Base-by-base conservation (phyloP, 345 rosid species). In the Noccaea bulbosa region DNA sequence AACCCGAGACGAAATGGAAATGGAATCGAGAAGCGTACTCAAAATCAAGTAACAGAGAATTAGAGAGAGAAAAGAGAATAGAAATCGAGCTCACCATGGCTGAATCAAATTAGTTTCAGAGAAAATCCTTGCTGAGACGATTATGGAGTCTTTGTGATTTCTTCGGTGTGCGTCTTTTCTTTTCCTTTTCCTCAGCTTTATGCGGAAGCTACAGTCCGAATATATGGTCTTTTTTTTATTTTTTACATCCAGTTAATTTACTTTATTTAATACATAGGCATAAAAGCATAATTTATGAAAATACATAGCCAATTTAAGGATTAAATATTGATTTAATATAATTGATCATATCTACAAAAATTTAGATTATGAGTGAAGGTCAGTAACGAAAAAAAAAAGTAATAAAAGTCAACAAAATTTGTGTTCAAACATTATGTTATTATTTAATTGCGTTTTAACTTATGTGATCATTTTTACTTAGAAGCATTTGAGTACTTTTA, bases 51-150 rank as follows among this genome's bases (percentile, higher is more conserved):
- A 50, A 4, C 1, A 15, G 10, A 35, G 30, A 1, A 43, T 20
- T 16, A 61, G 38, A 37, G 12, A 35, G 41, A 47, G 59, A 45
- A 27, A 27, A 14, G 0, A 20, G 40, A 11, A 3, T 2, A 3
- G 0, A 59, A 59, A 59, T 49, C n/a, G 58, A 76, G 76, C 72
- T 77, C 65, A 77, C 77, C 80, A 71, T 77, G 64, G 77, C 39
- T 37, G 69, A 59, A 58, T 35, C 76, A 39, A 32, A 53, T 27
- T 58, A 40, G 52, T 30, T 33, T 37, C 27, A 22, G 69, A 44
- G 51, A 68, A 54, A 54, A 51, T 10, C 12, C 32, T 47, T 2
- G 46, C 52, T 5, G 70, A 45, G 70, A 38, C 6, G 73, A 62
- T 9, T 12, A 50, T 9, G 43, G 58, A 62, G 70, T 53, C 65